A percentile compares a stretch with the other conserved stretches of the same genome.
Conservation (phyloP, 352 stramenopile genomes). For the Phytopythium mirpurense region DNA sequence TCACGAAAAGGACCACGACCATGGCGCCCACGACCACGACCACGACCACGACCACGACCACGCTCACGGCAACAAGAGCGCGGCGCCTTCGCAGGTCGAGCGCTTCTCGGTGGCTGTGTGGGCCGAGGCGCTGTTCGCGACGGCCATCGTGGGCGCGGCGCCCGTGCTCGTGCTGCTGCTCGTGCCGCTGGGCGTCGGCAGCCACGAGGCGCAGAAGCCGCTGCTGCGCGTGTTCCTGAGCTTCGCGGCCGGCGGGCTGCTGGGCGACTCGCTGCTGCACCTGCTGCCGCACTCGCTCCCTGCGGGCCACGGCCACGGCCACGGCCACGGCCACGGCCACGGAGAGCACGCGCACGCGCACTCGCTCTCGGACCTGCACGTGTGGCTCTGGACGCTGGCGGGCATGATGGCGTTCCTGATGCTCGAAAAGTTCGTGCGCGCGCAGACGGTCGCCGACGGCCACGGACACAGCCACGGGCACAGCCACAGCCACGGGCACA, state of each 20-base stretch:
- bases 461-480: constrained; percentile 24
- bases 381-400: constrained; percentile 74
- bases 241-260: constrained; percentile 83
- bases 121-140: constrained; percentile 62
- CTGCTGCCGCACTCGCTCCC: constrained; percentile 86
- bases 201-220: constrained; percentile 54
- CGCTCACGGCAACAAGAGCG: constrained; percentile 14
- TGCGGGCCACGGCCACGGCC: constrained; percentile 12
- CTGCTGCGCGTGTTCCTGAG: constrained; percentile 82
- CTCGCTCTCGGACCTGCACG: constrained; percentile 50
- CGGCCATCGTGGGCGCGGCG: constrained; percentile 61
- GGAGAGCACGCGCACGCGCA: constrained; percentile 45
- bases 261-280: constrained; percentile 90
- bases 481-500: constrained; percentile 11
- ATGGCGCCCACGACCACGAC: constrained; percentile 9
- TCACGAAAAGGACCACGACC: constrained; percentile 24
- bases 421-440: constrained; percentile 79
- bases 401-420: constrained; percentile 74
- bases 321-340: constrained; percentile 39
- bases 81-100: constrained; percentile 2
- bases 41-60: constrained; percentile 14
- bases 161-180: constrained; percentile 68
- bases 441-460: constrained; percentile 35
- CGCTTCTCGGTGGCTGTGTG: constrained; percentile 51
- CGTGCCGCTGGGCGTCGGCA: constrained; percentile 55